These are phyloP conservation scores for Brachypodium distachyon DNA, from an alignment of 202 grass and related monocot genomes.

Conservation along the genomic window DNA sequence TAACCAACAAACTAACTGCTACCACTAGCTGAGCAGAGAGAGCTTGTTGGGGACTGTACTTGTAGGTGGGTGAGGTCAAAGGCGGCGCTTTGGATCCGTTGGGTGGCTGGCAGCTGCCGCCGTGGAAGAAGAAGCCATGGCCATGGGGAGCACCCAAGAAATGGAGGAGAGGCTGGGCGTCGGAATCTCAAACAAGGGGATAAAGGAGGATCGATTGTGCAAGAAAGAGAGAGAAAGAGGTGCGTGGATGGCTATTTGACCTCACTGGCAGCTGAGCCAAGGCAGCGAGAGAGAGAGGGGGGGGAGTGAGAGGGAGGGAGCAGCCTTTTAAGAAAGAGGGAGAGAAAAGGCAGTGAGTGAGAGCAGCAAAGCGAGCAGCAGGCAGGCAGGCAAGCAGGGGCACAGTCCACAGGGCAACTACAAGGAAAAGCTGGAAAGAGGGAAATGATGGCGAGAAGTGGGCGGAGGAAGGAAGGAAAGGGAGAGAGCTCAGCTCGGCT, in stretches of 20 bases:
- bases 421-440: constrained; percentile 1
- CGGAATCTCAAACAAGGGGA: constrained; percentile 13
- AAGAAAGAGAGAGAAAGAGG: constrained; percentile 1
- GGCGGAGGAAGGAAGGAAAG: background rate
- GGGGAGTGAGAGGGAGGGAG: background rate
- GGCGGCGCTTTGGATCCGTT: constrained; percentile 14
- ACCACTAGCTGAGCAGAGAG: background rate
- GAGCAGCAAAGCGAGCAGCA: constrained; percentile 6
- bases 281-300: background rate
- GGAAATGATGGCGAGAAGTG: constrained; percentile 27
- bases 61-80: constrained; percentile 17
- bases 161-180: background rate
- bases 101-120: background rate
- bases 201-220: constrained; percentile 6
- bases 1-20: background rate
- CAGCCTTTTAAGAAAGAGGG: constrained; percentile 42
- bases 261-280: constrained; percentile 5
- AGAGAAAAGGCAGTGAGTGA: constrained; percentile 19
- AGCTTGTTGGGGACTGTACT: background rate
- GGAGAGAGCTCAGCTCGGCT: background rate
- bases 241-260: constrained; percentile 36
- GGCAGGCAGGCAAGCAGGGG: constrained; percentile 2
- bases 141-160: background rate
- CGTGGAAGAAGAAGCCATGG: constrained; percentile 6
- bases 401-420: background rate